A percentile compares a stretch with the other conserved stretches of the same genome.
These are phyloP conservation scores for Monosporascus sp. DNA, from an alignment of 2,329 filamentous ascomycete species.

Conservation along the genomic window DNA sequence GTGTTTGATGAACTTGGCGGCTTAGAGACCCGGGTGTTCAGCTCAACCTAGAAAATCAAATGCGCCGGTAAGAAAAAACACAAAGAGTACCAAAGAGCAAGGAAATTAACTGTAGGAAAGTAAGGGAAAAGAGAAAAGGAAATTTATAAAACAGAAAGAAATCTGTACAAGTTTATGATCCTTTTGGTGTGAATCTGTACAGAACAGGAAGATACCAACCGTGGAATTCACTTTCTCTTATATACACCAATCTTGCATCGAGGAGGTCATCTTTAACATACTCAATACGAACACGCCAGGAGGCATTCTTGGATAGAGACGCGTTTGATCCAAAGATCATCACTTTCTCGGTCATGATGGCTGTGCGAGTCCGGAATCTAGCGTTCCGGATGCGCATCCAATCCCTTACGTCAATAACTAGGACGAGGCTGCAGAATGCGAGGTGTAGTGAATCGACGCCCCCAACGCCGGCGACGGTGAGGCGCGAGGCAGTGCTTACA, in stretches of 20 bases:
- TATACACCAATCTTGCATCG: conserved; percentile 1
- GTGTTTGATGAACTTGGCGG: conserved; percentile 4
- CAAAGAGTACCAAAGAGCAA: conserved; percentile 7
- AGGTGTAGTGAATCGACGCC: background rate
- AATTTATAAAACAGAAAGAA: conserved; percentile 6
- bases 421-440: background rate
- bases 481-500: background rate
- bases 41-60: background rate
- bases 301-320: no score
- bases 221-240: conserved; percentile 6
- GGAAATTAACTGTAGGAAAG: conserved; percentile 6
- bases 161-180: conserved; percentile 1
- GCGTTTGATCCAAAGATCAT: background rate
- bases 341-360: background rate
- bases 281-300: background rate
- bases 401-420: background rate
- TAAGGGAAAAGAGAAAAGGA: conserved; percentile 5
- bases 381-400: background rate
- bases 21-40: background rate
- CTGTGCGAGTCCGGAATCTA: background rate
- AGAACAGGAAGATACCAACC: background rate
- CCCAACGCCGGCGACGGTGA: background rate
- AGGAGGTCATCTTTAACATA: background rate
- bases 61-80: background rate
- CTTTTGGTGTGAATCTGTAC: conserved; percentile 1